These are phyloP conservation scores for Ogataea trehalophila DNA, from an alignment of 805 yeast species.

Conservation along the genomic window DNA sequence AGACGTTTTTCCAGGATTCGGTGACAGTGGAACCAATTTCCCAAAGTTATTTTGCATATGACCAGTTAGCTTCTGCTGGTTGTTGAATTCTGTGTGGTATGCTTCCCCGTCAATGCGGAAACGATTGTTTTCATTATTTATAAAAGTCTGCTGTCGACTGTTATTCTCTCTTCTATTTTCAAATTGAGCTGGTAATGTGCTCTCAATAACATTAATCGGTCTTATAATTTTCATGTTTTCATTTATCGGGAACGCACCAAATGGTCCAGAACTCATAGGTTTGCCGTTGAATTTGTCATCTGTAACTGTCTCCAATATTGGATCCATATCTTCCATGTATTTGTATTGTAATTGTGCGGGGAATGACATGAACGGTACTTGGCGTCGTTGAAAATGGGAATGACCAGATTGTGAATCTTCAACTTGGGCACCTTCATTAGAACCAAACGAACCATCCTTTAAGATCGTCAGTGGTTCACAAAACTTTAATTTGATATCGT, in stretches of 20 bases:
- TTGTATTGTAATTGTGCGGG: slow-evolving; percentile 32
- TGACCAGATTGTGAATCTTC: slow-evolving; percentile 3
- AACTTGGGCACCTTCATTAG: slow-evolving; percentile 4
- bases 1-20: too few relatives aligned
- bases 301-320: slow-evolving; percentile 27
- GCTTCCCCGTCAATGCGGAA: too few relatives aligned
- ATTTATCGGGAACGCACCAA: slow-evolving; percentile 16
- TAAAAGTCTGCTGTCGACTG: too few relatives aligned
- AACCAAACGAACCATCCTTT: slow-evolving; percentile 17
- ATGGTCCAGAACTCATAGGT: slow-evolving; percentile 29
- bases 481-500: slow-evolving; percentile 45
- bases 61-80: background rate
- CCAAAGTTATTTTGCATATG: too few relatives aligned
- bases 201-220: too few relatives aligned
- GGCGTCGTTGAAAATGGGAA: slow-evolving; percentile 37
- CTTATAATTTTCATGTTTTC: background rate
- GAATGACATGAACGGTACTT: slow-evolving; percentile 39
- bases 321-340: slow-evolving; percentile 36
- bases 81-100: background rate
- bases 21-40: too few relatives aligned
- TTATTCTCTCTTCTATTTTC: too few relatives aligned
- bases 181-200: too few relatives aligned
- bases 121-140: too few relatives aligned
- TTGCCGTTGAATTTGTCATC: slow-evolving; percentile 16
- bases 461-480: slow-evolving; percentile 35